phyloP scores from a whole-genome alignment of 331 rosid genomes.

The Quercus phellos region DNA sequence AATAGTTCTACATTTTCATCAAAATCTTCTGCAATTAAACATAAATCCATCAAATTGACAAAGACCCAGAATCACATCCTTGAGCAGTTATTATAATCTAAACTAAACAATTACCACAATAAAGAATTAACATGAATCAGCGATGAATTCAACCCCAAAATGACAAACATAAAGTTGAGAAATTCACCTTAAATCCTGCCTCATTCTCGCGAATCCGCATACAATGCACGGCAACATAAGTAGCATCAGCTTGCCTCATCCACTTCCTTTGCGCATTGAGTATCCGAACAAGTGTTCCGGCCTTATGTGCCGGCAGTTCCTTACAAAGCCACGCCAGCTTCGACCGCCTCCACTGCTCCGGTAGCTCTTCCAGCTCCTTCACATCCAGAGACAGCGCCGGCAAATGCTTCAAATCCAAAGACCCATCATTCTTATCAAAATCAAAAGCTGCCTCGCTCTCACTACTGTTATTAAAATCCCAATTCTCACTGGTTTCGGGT shows the following conservation, averaged over 20 bases:
- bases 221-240: conserved; percentile 66
- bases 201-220: conserved; percentile 75
- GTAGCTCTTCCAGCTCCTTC: conserved; percentile 42
- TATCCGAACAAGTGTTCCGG: conserved; percentile 39
- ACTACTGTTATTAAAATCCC: conserved; percentile 13
- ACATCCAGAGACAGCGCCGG: conserved; percentile 38
- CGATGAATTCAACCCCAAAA: background rate
- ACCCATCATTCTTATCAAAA: conserved; percentile 20
- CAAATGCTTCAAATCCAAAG: conserved; percentile 34
- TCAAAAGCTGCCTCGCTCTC: conserved; percentile 22
- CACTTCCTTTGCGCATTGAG: conserved; percentile 84
- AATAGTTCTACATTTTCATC: background rate
- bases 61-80: background rate
- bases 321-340: conserved; percentile 60
- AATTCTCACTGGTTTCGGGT: conserved; percentile 19
- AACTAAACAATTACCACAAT: background rate
- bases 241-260: conserved; percentile 63
- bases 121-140: background rate
- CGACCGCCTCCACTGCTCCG: conserved; percentile 60
- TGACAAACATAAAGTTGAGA: background rate
- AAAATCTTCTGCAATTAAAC: background rate
- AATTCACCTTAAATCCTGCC: conserved; percentile 50
- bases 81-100: background rate
- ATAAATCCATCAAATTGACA: background rate
- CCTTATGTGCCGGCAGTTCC: conserved; percentile 46